Evolutionary conservation across 495 filamentous ascomycete genomes (phyloP), one percentile per base, ranked within the genome.

Genomic region (Filosporella fistucella): DNA sequence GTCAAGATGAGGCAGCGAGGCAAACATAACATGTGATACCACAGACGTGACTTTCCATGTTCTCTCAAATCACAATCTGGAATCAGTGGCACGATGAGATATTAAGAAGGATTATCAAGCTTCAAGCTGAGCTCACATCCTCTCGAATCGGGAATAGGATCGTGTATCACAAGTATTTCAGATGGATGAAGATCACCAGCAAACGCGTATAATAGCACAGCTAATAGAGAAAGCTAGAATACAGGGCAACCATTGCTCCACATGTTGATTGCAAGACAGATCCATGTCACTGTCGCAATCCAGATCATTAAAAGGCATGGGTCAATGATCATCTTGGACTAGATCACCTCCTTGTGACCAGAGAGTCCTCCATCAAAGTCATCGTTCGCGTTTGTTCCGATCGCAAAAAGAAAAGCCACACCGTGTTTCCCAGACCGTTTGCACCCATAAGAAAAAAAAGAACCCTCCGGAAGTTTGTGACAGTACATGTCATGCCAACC

Each of bases 381-480:
- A 34, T 60, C 36, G 51, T 51, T 49, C 49, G 23, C 35, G 35
- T 38, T 38, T 38, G 23, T 42, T 42, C 43, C 24, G 17, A 51
- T 29, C 10, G 45, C 41, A 53, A 57, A 51, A 53, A 24, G 42
- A 53, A 42, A 54, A 39, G 38, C 10, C 41, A 28, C 22, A 38
- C 43, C 29, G 43, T 51, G 23, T 43, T 25, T 30, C 53, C 64
- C 54, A 63, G 63, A 53, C 68, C 67, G 67, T 65, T 64, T 67
- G 17, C 68, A 65, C 66, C 70, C 68, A 69, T 13, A 43, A 64
- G 65, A 55, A 66, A 61, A 68, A 61, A 64, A 66, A 52, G 54
- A 63, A 67, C 64, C 60, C 51, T 51, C 47, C 44, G 60, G 42
- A 44, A 41, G 37, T 52, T 54, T 38, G 18, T 47, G 34, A 51